These are phyloP conservation scores for Sclerotinia minor DNA, from an alignment of 2,329 filamentous ascomycete genomes.

Conservation along the genomic window DNA sequence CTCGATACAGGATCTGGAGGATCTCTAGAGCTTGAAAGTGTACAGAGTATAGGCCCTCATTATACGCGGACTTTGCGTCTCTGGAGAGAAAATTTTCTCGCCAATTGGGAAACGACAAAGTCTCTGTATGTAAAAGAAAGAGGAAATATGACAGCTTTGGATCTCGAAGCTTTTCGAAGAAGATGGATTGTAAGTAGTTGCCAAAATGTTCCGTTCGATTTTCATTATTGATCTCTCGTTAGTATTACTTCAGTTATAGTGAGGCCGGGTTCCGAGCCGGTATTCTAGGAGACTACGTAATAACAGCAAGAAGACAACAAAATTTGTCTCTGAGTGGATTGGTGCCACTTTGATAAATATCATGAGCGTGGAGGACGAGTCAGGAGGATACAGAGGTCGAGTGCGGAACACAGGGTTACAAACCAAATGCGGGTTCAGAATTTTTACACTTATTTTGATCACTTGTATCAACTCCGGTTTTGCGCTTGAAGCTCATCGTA, in stretches of 20 bases:
- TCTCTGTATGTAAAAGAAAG: slow-evolving; percentile 55
- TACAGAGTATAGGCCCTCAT: slow-evolving; percentile 71
- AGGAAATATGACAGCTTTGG: slow-evolving; percentile 47
- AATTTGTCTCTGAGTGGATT: neutral
- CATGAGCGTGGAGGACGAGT: neutral
- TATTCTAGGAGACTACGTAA: slow-evolving; percentile 57
- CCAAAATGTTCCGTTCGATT: neutral
- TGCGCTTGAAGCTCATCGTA: neutral
- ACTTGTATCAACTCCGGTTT: neutral
- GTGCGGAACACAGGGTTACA: neutral
- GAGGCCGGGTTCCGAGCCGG: slow-evolving; percentile 51
- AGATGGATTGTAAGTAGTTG: slow-evolving; percentile 61
- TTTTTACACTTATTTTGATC: no score
- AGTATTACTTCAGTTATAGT: slow-evolving; percentile 28
- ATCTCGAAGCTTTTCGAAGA: slow-evolving; percentile 57
- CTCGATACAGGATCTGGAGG: slow-evolving; percentile 59
- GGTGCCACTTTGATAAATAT: neutral
- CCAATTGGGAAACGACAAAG: slow-evolving; percentile 57
- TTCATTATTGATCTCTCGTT: neutral
- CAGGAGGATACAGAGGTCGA: neutral
- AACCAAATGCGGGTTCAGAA: neutral
- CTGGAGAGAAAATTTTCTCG: slow-evolving; percentile 66
- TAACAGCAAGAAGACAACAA: slow-evolving; percentile 24
- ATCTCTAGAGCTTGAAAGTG: slow-evolving; percentile 60
- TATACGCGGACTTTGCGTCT: slow-evolving; percentile 65